These are phyloP conservation scores for Carex arenaria DNA, from an alignment of 202 grass and related monocot genomes.

Conservation along the genomic window DNA sequence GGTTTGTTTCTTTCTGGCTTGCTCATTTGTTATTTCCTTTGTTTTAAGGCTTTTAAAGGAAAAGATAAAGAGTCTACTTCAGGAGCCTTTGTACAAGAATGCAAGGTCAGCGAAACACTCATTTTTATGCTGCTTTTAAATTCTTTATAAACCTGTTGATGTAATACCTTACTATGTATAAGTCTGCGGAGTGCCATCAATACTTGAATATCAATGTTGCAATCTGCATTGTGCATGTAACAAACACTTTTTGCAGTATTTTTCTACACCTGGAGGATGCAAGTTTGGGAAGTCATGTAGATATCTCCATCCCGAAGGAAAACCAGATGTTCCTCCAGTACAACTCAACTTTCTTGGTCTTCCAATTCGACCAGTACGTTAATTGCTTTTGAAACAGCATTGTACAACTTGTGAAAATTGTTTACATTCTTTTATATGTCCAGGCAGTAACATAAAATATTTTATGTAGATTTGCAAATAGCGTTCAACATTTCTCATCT, in stretches of 20 bases:
- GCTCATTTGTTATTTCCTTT: not conserved
- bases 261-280: constrained; percentile 65
- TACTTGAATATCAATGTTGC: not conserved
- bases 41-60: constrained; percentile 18
- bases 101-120: not conserved
- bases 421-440: constrained; percentile 7
- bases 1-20: constrained; percentile 1
- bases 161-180: not conserved
- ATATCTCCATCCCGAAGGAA: constrained; percentile 62
- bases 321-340: constrained; percentile 47
- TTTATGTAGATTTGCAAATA: constrained; percentile 4
- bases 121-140: not conserved
- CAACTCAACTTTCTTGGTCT: constrained; percentile 92
- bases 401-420: not conserved
- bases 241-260: constrained; percentile 50
- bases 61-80: constrained; percentile 23
- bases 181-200: not conserved
- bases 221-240: not conserved
- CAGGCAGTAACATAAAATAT: not conserved
- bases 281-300: constrained; percentile 84
- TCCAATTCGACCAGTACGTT: constrained; percentile 87
- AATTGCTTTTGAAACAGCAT: constrained; percentile 11
- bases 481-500: not conserved
- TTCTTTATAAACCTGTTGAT: not conserved
- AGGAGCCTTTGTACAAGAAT: constrained; percentile 17